These are phyloP conservation scores for Actinomortierella ambigua DNA, from an alignment of 371 early-diverging fungal genomes.

Conservation along the genomic window DNA sequence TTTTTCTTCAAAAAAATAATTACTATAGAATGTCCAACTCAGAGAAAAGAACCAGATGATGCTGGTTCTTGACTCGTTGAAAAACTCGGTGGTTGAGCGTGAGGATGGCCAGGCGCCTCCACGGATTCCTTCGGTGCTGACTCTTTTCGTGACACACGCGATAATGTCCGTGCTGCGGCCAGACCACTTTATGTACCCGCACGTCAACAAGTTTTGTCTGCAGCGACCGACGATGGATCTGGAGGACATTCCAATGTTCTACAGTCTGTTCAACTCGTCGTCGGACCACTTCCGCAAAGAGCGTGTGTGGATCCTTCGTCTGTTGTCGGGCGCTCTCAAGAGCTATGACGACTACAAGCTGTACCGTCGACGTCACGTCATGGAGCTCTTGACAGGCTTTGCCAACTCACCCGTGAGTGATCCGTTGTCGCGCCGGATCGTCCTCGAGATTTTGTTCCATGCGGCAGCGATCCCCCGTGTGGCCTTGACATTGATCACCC, in stretches of 20 bases:
- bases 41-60: slow-evolving; percentile 70
- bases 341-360: slow-evolving; percentile 63
- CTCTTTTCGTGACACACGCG: slow-evolving; percentile 71
- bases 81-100: slow-evolving; percentile 67
- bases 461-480: slow-evolving; percentile 58
- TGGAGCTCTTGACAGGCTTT: slow-evolving; percentile 68
- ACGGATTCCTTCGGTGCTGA: slow-evolving; percentile 68
- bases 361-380: slow-evolving; percentile 70
- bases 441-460: slow-evolving; percentile 62
- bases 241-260: slow-evolving; percentile 84
- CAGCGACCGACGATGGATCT: slow-evolving; percentile 75
- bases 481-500: slow-evolving; percentile 56
- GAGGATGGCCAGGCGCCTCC: slow-evolving; percentile 48
- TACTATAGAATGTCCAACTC: slow-evolving; percentile 51
- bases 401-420: slow-evolving; percentile 74
- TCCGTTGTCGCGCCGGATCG: slow-evolving; percentile 50
- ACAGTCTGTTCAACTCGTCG: slow-evolving; percentile 71
- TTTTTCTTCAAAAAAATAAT: no score
- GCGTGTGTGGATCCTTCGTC: slow-evolving; percentile 74
- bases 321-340: slow-evolving; percentile 67
- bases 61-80: slow-evolving; percentile 67
- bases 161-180: slow-evolving; percentile 69
- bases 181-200: slow-evolving; percentile 76
- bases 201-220: slow-evolving; percentile 74
- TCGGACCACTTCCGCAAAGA: slow-evolving; percentile 68